Conservation (phyloP, 2,329 filamentous ascomycete species). For the Penicillium capsulatum region DNA sequence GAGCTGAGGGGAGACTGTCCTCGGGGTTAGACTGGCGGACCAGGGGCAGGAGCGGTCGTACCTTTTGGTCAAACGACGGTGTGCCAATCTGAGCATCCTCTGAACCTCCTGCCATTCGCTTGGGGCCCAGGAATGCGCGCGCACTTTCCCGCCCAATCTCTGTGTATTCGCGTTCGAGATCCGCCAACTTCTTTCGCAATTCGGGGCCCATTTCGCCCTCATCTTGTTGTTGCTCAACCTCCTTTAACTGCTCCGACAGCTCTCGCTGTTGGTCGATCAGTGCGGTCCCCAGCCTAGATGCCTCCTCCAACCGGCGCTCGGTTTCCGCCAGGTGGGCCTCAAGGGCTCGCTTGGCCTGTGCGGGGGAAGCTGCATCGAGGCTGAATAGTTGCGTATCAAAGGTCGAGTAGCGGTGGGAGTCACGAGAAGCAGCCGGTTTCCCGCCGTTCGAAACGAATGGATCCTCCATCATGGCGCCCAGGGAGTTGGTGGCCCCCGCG, state of each 20-base stretch:
- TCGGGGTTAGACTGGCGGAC: constrained; percentile 10
- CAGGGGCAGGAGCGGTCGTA: constrained; percentile 23
- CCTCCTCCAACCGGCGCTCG: constrained; percentile 83
- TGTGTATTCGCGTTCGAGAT: constrained; percentile 92
- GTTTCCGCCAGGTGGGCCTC: constrained; percentile 91
- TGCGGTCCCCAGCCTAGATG: constrained; percentile 80
- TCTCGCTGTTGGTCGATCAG: constrained; percentile 83
- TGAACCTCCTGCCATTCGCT: constrained; percentile 67
- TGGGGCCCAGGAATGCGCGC: constrained; percentile 80
- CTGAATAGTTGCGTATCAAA: constrained; percentile 80
- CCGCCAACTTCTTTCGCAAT: constrained; percentile 71
- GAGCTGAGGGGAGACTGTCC: constrained; percentile 65
- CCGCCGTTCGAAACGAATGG: constrained; percentile 55
- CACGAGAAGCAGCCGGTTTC: constrained; percentile 39
- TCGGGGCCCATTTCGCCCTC: constrained; percentile 79
- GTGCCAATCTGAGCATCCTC: constrained; percentile 50
- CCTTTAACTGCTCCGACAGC: constrained; percentile 72
- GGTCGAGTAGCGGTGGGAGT: constrained; percentile 67
- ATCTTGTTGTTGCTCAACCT: constrained; percentile 72
- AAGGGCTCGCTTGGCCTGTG: constrained; percentile 80
- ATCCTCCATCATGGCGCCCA: constrained; percentile 43
- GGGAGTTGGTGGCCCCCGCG: constrained; percentile 15
- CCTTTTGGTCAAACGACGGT: constrained; percentile 46
- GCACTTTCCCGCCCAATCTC: constrained; percentile 88
- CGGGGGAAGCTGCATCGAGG: constrained; percentile 75